Evolutionary conservation across 306 rosid species (phyloP).

Genomic region (Lathyrus aphaca): DNA sequence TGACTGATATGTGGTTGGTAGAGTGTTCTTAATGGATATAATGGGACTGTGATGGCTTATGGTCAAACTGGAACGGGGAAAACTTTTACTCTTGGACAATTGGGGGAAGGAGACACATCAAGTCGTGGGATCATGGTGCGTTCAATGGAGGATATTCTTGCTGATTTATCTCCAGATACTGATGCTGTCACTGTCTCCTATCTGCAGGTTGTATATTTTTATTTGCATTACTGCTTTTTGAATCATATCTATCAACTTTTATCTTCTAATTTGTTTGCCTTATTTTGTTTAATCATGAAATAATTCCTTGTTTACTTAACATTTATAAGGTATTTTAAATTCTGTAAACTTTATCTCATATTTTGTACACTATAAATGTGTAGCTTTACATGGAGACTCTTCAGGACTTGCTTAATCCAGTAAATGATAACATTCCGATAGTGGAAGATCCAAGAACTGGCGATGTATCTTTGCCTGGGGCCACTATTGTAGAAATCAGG

Average conservation of each 20-base stretch:
- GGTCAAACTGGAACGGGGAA: slow-evolving; percentile 99
- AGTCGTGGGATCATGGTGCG: slow-evolving; percentile 97
- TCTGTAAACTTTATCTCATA: slow-evolving; percentile 30
- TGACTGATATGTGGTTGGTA: slow-evolving; percentile 44
- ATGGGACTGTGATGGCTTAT: slow-evolving; percentile 99
- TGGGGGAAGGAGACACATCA: slow-evolving; percentile 85
- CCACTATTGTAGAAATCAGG: slow-evolving; percentile 82
- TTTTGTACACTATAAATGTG: slow-evolving; percentile 35
- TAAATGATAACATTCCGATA: slow-evolving; percentile 84
- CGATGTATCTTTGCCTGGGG: slow-evolving; percentile 84
- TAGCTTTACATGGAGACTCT: slow-evolving; percentile 96
- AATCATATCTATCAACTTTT: slow-evolving; percentile 24
- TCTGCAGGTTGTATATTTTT: slow-evolving; percentile 66
- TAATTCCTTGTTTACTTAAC: slow-evolving; percentile 27
- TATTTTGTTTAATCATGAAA: slow-evolving; percentile 36
- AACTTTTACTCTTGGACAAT: slow-evolving; percentile 90
- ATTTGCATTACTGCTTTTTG: slow-evolving; percentile 19
- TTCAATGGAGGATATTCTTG: slow-evolving; percentile 92
- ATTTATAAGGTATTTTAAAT: slow-evolving; percentile 29
- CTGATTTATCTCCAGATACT: slow-evolving; percentile 68
- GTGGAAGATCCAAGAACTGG: slow-evolving; percentile 96
- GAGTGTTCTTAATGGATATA: slow-evolving; percentile 96
- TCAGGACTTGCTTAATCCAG: slow-evolving; percentile 90
- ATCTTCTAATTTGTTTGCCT: slow-evolving; percentile 12
- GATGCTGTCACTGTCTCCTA: slow-evolving; percentile 81